These are phyloP conservation scores for Babesia microti DNA, from an alignment of 169 alveolate species.

Conservation along the genomic window DNA sequence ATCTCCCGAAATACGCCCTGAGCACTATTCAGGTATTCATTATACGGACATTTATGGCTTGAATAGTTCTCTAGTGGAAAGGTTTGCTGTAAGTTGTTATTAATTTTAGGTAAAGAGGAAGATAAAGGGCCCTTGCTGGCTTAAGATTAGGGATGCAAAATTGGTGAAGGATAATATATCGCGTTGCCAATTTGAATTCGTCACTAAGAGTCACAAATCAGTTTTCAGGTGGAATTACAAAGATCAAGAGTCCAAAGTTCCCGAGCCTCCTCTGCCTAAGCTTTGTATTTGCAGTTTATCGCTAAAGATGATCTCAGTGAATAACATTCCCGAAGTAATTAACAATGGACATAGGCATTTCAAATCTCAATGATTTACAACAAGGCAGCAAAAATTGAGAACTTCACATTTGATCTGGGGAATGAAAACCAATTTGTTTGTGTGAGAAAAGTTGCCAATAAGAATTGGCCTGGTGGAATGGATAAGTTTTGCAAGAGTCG, in stretches of 20 bases:
- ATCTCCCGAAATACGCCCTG: constrained; percentile 11
- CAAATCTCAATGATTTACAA: constrained; percentile 27
- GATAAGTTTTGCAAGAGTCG: constrained; percentile 14
- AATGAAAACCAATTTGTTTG: constrained; percentile 25
- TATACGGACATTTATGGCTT: constrained; percentile 45
- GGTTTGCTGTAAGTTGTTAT: constrained; percentile 7
- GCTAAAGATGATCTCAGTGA: constrained; percentile 35
- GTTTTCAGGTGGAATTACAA: constrained; percentile 27
- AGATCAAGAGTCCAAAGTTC: constrained; percentile 20
- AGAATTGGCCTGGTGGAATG: constrained; percentile 32
- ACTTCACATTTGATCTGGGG: constrained; percentile 10
- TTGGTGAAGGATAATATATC: constrained; percentile 10
- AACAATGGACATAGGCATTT: neutral
- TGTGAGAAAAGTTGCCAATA: constrained; percentile 15
- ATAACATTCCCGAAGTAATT: neutral
- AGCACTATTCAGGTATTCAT: constrained; percentile 12
- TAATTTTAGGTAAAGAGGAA: constrained; percentile 46
- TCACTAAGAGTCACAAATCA: constrained; percentile 25
- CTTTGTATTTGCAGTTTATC: constrained; percentile 29
- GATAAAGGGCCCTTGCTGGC: constrained; percentile 73
- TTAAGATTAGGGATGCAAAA: constrained; percentile 29
- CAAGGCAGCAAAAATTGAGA: constrained; percentile 15
- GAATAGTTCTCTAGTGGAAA: constrained; percentile 41
- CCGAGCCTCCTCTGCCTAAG: constrained; percentile 26
- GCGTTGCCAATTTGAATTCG: constrained; percentile 34